These are phyloP conservation scores for Taphrina deformans DNA, from an alignment of 1,139 yeast species.

Conservation along the genomic window DNA sequence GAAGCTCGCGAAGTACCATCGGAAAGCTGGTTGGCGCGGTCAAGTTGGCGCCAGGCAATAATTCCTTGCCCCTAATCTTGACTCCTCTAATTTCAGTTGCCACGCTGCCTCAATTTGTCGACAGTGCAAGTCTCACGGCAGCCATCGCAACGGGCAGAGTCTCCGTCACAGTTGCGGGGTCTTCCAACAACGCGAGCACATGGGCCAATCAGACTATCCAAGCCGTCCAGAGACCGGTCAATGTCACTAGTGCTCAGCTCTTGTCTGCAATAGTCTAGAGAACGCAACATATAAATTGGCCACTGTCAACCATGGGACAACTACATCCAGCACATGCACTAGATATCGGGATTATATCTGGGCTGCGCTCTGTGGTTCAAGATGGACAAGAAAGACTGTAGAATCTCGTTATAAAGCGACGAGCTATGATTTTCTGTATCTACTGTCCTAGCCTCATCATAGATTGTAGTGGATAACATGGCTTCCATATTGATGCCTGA, in stretches of 20 bases:
- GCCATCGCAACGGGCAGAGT: background rate
- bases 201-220: background rate
- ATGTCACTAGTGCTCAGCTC: background rate
- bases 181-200: background rate
- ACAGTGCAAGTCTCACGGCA: background rate
- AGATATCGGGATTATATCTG: too few species aligned
- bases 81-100: background rate
- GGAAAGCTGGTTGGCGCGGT: background rate
- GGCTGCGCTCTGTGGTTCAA: too few species aligned
- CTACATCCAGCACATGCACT: too few species aligned
- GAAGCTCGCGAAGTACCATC: background rate
- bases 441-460: too few species aligned
- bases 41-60: background rate
- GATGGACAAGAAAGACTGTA: too few species aligned
- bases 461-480: too few species aligned
- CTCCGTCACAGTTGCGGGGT: background rate
- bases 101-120: background rate
- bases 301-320: too few species aligned
- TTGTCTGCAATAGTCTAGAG: background rate
- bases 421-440: too few species aligned
- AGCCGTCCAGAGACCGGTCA: background rate
- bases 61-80: background rate
- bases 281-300: too few species aligned
- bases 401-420: too few species aligned
- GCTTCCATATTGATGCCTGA: too few species aligned